phyloP scores from a whole-genome alignment of 192 early-diverging fungal species.

The Coemansia erecta region DNA sequence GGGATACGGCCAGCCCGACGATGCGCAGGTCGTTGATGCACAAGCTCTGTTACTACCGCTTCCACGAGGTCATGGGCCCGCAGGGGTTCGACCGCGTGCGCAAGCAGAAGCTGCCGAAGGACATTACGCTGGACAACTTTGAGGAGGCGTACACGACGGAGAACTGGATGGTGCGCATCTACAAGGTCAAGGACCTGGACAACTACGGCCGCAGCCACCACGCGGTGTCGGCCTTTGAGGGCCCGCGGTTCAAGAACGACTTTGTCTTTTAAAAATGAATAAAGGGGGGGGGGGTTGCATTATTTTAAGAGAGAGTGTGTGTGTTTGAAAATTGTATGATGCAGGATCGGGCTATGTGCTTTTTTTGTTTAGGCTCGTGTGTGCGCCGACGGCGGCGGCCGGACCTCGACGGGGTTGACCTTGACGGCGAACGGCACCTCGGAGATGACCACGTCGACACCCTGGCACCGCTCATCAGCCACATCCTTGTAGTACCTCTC shows the following conservation, averaged over 20 bases:
- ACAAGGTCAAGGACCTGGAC: conserved; percentile 95
- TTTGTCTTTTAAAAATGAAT: neutral
- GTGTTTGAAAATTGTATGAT: conserved; percentile 1
- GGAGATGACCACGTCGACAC: conserved; percentile 21
- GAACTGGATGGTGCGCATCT: conserved; percentile 99
- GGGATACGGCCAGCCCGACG: conserved; percentile 80
- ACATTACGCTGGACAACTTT: conserved; percentile 78
- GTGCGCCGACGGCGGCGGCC: conserved; percentile 24
- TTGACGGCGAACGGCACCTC: neutral
- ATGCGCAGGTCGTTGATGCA: conserved; percentile 96
- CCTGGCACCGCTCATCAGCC: neutral
- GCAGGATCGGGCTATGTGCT: too few species aligned
- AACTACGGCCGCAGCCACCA: conserved; percentile 73
- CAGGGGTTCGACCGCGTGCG: conserved; percentile 84
- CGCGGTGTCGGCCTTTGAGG: conserved; percentile 16
- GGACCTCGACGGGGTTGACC: conserved; percentile 39
- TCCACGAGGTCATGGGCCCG: conserved; percentile 81
- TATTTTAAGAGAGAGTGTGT: too few species aligned
- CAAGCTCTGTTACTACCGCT: conserved; percentile 97
- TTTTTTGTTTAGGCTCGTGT: conserved; percentile 17
- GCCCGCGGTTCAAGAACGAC: neutral
- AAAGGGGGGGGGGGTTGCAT: too few species aligned
- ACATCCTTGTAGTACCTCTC: conserved; percentile 18
- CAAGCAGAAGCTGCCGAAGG: conserved; percentile 65
- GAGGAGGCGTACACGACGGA: conserved; percentile 94